Base-by-base conservation (phyloP, 768 basidiomycete species). In the Phaffia tasmanica region DNA sequence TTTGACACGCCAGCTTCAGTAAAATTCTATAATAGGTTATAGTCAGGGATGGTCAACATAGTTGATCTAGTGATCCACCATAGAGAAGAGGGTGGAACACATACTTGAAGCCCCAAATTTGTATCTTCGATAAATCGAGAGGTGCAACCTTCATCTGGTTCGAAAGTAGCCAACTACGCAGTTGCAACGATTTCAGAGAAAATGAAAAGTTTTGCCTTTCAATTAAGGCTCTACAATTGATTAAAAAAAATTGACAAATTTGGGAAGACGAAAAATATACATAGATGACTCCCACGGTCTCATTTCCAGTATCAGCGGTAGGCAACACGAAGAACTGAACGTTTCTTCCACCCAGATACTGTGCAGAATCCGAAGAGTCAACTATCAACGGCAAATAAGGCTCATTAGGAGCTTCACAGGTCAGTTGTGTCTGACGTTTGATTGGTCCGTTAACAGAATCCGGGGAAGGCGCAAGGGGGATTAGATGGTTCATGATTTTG, bases 251-350 rank as follows among this genome's bases (percentile, higher is more conserved):
- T 18, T 1, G n/a, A 32, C 16, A 30, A 46, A 46, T 23, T 19
- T 16, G 15, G 15, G 57, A n/a, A n/a, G n/a, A n/a, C n/a, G 5
- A 5, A 27, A 6, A 2, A 27, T 42, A 16, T 49, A 61, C 59
- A 46, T 27, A 61, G 46, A 61, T 35, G n/a, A 61, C 59, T 19
- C 59, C 59, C 46, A 61, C 59, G 7, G 9, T 46, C 1, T 29
- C 23, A 27, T 18, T 23, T 46, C 16, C n/a, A 7, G 59, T 48
- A 9, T 3, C n/a, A 21, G 25, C 50, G 2, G 19, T 1, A 19
- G 59, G 59, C 47, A 61, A 49, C 8, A 61, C 5, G 59, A 48
- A 61, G 47, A 61, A 61, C 47, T 61, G 51, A 53, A 27, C 32
- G 27, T 32, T 29, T 16, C 56, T 25, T 29, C 56, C 56, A 18